A percentile compares a stretch with the other conserved stretches of the same genome.
These are phyloP conservation scores for Symbiodinium natans DNA, from an alignment of 73 alveolate species.

Conservation along the genomic window DNA sequence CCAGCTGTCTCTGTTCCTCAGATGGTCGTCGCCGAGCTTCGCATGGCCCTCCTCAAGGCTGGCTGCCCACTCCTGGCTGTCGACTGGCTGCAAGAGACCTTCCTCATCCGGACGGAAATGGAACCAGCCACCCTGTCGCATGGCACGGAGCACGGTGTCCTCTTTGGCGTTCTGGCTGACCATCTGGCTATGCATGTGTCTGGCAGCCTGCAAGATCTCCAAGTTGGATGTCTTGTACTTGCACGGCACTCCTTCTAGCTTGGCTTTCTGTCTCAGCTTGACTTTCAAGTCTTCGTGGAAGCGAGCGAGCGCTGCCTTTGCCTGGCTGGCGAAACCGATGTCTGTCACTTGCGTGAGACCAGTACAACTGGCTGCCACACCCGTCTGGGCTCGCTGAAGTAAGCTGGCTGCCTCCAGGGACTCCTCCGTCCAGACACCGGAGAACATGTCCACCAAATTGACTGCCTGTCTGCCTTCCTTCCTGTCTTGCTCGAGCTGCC, in stretches of 20 bases:
- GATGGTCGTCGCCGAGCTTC: background rate
- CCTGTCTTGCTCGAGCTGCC: background rate
- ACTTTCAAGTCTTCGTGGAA: background rate
- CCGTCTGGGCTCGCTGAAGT: background rate
- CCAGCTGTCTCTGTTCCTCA: background rate
- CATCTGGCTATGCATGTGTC: background rate
- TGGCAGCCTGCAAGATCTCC: background rate
- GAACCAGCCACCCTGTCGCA: background rate
- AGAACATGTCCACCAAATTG: background rate
- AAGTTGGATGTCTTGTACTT: background rate
- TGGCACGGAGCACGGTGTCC: background rate
- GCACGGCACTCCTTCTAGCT: background rate
- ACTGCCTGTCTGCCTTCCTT: background rate
- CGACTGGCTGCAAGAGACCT: background rate
- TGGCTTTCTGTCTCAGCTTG: background rate
- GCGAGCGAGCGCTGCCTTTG: background rate
- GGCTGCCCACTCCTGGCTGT: background rate
- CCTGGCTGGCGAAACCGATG: background rate
- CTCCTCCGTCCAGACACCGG: background rate
- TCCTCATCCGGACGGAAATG: background rate
- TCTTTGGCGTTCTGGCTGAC: background rate
- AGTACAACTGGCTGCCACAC: background rate
- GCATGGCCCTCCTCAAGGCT: background rate
- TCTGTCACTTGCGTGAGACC: constrained; percentile 25
- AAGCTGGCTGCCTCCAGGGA: background rate